Evolutionary conservation across 495 filamentous ascomycete genomes (phyloP).

Genomic region (Pseudevernia furfuracea): DNA sequence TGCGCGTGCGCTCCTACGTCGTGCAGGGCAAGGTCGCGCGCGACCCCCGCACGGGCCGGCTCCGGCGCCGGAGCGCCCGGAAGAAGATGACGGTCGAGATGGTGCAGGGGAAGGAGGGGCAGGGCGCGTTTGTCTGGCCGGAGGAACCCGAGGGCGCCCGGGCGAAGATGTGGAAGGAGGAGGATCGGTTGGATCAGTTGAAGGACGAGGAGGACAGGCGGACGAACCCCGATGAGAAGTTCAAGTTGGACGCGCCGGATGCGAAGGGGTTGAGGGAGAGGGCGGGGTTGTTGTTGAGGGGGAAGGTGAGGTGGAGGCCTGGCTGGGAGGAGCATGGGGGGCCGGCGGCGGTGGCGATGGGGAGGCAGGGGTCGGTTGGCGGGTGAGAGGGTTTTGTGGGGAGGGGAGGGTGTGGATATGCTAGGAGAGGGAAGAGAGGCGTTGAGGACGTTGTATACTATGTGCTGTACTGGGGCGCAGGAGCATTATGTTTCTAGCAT

Average conservation of each 20-base stretch:
- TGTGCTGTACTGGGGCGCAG: neutral
- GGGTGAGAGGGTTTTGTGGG: neutral
- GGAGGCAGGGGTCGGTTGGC: neutral
- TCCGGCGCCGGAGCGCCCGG: conserved; percentile 45
- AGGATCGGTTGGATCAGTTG: neutral
- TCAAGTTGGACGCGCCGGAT: conserved; percentile 12
- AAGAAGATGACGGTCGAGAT: conserved; percentile 81
- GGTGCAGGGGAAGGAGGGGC: conserved; percentile 29
- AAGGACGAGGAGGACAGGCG: conserved; percentile 35
- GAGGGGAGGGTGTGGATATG: neutral
- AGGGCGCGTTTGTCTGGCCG: conserved; percentile 58
- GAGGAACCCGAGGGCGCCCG: conserved; percentile 42
- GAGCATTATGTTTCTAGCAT: neutral
- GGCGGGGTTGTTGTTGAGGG: conserved; percentile 22
- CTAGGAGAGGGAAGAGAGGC: neutral
- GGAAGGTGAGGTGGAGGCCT: conserved; percentile 23
- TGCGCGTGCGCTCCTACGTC: conserved; percentile 59
- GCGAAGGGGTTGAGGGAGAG: conserved; percentile 22
- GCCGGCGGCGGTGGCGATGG: conserved; percentile 4
- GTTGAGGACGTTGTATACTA: neutral
- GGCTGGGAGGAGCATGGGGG: conserved; percentile 14
- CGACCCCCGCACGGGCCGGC: conserved; percentile 32
- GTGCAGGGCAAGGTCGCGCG: conserved; percentile 47
- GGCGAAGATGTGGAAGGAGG: conserved; percentile 39
- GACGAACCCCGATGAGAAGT: conserved; percentile 26